These are phyloP conservation scores for Phytopythium aichiense DNA, from an alignment of 352 stramenopile species.

Conservation along the genomic window DNA sequence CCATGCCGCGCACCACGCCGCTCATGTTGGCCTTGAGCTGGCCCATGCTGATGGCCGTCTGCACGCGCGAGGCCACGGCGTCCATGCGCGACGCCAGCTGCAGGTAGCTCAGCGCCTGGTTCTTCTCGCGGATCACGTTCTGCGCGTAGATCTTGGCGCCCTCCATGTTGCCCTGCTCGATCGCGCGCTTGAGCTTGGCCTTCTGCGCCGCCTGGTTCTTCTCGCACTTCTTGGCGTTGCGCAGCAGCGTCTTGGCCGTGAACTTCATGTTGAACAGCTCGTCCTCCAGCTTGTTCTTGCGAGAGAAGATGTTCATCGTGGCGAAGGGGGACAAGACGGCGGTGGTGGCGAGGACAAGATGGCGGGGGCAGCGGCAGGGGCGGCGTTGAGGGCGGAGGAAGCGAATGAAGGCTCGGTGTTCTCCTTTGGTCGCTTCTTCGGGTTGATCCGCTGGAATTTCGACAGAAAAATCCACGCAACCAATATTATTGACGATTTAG, in stretches of 20 bases:
- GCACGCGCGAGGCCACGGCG: constrained; percentile 93
- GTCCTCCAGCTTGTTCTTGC: constrained; percentile 83
- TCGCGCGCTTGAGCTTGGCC: constrained; percentile 96
- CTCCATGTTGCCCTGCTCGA: constrained; percentile 96
- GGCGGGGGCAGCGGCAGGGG: too few species aligned
- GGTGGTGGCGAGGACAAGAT: neutral
- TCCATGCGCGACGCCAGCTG: constrained; percentile 95
- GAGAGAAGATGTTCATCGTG: constrained; percentile 82
- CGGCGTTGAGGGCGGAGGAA: too few species aligned
- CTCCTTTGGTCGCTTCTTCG: too few species aligned
- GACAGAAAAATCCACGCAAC: too few species aligned
- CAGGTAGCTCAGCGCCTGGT: constrained; percentile 94
- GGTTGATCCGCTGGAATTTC: too few species aligned
- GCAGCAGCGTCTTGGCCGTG: constrained; percentile 85
- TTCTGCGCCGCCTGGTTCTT: constrained; percentile 96
- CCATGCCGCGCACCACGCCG: constrained; percentile 96
- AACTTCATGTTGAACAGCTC: constrained; percentile 91
- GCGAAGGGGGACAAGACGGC: too few species aligned
- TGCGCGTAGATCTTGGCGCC: constrained; percentile 97
- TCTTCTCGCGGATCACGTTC: constrained; percentile 86
- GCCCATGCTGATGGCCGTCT: constrained; percentile 96
- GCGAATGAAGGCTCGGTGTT: too few species aligned
- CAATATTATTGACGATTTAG: too few species aligned
- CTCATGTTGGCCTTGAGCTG: constrained; percentile 95
- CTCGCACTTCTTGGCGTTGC: constrained; percentile 96